Evolutionary conservation across 352 stramenopile species (phyloP), one percentile per base, ranked within the genome.

Genomic region (Globisporangium viniferum): DNA sequence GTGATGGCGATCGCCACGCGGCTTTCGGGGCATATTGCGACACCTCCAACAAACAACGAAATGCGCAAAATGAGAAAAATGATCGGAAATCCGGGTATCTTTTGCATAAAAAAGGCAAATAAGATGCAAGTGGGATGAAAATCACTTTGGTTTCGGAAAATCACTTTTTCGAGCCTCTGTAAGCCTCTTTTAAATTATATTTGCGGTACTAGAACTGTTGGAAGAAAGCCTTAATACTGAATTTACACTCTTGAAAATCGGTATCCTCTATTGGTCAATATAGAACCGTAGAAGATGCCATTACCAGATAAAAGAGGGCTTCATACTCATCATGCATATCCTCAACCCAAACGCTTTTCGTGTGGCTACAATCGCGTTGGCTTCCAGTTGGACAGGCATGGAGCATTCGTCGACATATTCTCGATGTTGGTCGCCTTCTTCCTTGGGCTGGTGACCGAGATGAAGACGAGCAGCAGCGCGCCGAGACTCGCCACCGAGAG

Each of bases 401-500:
- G 22, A 29, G 12, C 39, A 24, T 33, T 65, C 59, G 27, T 41
- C 41, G 15, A 35, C 56, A 8, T 18, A 14, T 5, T 48, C 33
- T 62, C 39, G 39, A 6, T 14, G 8, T 36, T 14, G 18, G 18
- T 24, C 54, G 7, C 15, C n/a, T 55, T 10, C 54, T 27, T 61
- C 33, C 78, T 78, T 29, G 35, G 33, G 24, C 57, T 44, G 3
- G 31, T 41, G 62, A 69, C 5, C 2, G 76, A 74, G 62, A 85
- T 64, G 66, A 72, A 77, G 0, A 88, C 36, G 29, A 89, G 79
- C 39, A 84, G 29, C 12, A 74, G 49, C 0, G 81, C 75, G 7
- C 79, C 77, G 53, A 73, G 22, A 53, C 64, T 81, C 27, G 81
- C 70, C 33, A 77, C 79, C 9, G 77, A 66, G 46, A 89, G 59